Conservation (phyloP, 192 early-diverging fungal species). For the Backusella psychrophila region DNA sequence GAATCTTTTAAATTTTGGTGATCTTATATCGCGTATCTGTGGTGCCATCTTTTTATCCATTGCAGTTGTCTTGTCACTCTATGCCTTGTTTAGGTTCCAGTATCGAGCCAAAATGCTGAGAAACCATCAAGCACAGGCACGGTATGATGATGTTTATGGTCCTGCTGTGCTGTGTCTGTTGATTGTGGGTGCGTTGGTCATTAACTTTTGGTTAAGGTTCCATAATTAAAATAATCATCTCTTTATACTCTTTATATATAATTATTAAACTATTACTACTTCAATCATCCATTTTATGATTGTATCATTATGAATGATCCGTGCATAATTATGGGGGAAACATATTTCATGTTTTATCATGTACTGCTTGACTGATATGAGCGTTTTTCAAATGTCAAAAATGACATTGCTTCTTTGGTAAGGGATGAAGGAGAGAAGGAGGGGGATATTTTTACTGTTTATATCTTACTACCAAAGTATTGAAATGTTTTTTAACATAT, state of each 20-base stretch:
- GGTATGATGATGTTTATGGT: conserved; percentile 74
- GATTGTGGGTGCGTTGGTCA: conserved; percentile 56
- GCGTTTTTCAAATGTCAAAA: not conserved
- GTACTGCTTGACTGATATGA: not conserved
- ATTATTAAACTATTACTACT: not conserved
- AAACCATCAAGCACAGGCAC: not conserved
- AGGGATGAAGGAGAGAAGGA: not conserved
- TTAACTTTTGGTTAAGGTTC: conserved; percentile 14
- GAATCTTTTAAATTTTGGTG: conserved; percentile 74
- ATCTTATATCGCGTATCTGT: conserved; percentile 46
- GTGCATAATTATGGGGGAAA: no score
- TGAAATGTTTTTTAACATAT: not conserved
- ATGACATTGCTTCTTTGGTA: not conserved
- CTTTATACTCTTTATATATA: not conserved
- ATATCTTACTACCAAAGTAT: not conserved
- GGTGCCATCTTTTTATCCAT: conserved; percentile 50
- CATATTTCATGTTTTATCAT: not conserved
- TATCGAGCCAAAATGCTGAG: conserved; percentile 49
- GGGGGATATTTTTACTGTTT: not conserved
- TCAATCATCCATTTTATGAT: no score
- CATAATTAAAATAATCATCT: not conserved
- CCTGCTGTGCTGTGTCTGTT: conserved; percentile 71
- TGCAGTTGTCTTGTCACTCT: conserved; percentile 2
- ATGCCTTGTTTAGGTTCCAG: conserved; percentile 23
- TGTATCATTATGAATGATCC: no score